These are phyloP conservation scores for Saxophila tyrrhenica DNA, from an alignment of 495 filamentous ascomycete genomes.

Conservation along the genomic window DNA sequence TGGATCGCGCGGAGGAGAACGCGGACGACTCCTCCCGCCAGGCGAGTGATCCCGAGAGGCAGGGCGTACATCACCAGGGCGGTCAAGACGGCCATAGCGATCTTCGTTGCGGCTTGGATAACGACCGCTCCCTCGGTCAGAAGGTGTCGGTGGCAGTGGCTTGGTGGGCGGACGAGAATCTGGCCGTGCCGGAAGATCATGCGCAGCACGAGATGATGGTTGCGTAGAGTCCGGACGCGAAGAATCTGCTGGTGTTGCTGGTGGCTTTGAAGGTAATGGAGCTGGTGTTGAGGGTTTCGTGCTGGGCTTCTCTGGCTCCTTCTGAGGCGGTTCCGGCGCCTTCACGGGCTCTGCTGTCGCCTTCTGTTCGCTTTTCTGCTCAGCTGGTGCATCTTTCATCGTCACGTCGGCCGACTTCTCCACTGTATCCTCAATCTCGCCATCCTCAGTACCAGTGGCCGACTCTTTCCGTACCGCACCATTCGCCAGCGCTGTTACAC, in stretches of 20 bases:
- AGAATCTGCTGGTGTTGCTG: not conserved
- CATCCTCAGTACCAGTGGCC: conserved; percentile 24
- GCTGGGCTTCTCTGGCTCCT: not conserved
- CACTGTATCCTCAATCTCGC: conserved; percentile 26
- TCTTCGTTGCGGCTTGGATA: conserved; percentile 3
- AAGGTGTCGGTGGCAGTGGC: conserved; percentile 13
- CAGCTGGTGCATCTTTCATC: conserved; percentile 11
- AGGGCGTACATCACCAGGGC: conserved; percentile 20
- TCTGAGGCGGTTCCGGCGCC: not conserved
- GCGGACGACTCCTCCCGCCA: conserved; percentile 16
- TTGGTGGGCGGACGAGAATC: conserved; percentile 12
- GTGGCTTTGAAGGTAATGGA: conserved; percentile 5
- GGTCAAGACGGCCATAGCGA: conserved; percentile 26
- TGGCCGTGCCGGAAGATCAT: conserved; percentile 5
- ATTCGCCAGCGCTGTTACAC: conserved; percentile 6
- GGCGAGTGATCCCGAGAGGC: conserved; percentile 25
- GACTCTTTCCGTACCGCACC: conserved; percentile 5
- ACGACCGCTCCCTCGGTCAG: not conserved
- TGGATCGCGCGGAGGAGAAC: conserved; percentile 20
- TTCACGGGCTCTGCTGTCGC: not conserved
- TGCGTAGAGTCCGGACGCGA: not conserved
- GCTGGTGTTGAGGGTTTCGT: conserved; percentile 13
- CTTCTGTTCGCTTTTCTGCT: not conserved
- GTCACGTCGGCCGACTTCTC: conserved; percentile 10
- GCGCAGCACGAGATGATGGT: not conserved